Percentiles rank a stretch among this genome's conserved stretches.
phyloP scores from a whole-genome alignment of 2,329 filamentous ascomycete genomes.

The Huntiella abstrusa region DNA sequence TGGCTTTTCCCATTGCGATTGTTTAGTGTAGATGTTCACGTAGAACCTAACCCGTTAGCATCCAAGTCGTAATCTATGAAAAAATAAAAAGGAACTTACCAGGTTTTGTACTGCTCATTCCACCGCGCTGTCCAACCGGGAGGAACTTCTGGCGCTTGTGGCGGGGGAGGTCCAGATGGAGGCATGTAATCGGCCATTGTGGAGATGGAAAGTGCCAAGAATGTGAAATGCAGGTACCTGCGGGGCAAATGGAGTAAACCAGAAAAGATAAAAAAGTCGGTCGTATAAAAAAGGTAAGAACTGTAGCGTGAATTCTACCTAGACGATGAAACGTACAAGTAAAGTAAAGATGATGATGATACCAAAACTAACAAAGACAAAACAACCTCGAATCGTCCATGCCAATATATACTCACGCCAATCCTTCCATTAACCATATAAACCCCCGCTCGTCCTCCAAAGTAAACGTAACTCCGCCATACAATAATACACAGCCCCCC shows the following conservation, averaged over 20 bases:
- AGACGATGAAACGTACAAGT: too few species aligned
- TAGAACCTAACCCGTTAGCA: constrained; percentile 47
- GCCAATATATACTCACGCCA: too few species aligned
- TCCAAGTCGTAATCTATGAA: background rate
- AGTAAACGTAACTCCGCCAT: too few species aligned
- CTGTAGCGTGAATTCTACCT: background rate
- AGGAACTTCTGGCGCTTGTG: constrained; percentile 41
- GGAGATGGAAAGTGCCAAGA: background rate
- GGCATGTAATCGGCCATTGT: constrained; percentile 35
- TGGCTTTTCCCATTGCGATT: constrained; percentile 80
- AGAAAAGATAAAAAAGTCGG: background rate
- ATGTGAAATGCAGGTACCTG: background rate
- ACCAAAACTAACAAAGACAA: too few species aligned
- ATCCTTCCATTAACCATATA: too few species aligned
- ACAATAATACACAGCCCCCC: too few species aligned
- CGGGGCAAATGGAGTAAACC: background rate
- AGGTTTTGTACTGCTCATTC: constrained; percentile 79
- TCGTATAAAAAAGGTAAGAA: background rate
- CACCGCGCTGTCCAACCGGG: constrained; percentile 66
- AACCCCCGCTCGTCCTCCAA: too few species aligned
- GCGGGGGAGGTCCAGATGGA: constrained; percentile 36
- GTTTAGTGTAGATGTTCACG: constrained; percentile 72
- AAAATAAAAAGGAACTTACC: constrained; percentile 26
- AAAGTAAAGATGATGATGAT: too few species aligned
- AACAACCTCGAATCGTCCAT: too few species aligned